A percentile compares a stretch with the other conserved stretches of the same genome.
phyloP scores from a whole-genome alignment of 2,329 filamentous ascomycete genomes.

The Fusarium domesticum region DNA sequence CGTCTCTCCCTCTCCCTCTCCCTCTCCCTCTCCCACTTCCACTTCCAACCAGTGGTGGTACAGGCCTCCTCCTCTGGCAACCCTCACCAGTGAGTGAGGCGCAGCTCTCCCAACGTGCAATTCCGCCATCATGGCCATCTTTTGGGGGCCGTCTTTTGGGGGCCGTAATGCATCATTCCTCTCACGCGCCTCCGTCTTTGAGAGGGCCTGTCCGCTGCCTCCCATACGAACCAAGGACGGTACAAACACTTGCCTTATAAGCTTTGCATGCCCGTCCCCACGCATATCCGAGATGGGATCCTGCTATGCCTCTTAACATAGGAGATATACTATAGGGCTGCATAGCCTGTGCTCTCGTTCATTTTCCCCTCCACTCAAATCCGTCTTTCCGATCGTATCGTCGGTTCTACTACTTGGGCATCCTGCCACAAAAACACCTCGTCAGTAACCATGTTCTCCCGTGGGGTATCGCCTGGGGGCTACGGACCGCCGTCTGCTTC shows the following conservation, averaged over 20 bases:
- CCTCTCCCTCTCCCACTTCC: neutral
- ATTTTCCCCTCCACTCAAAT: neutral
- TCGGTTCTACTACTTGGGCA: too few species aligned
- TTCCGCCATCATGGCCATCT: neutral
- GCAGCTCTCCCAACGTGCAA: neutral
- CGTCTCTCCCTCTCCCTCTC: neutral
- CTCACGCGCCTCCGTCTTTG: neutral
- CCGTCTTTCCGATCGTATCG: neutral
- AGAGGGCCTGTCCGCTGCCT: neutral
- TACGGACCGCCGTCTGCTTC: conserved; percentile 23
- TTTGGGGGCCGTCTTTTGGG: too few species aligned
- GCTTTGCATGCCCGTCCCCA: neutral
- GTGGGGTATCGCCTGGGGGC: neutral
- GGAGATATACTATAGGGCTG: neutral
- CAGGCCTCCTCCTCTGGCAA: neutral
- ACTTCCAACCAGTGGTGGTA: neutral
- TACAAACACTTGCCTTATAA: neutral
- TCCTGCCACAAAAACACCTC: too few species aligned
- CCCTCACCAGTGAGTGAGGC: neutral
- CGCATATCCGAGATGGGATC: neutral
- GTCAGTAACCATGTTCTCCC: neutral
- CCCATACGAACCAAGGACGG: neutral
- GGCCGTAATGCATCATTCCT: neutral
- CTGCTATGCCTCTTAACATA: neutral
- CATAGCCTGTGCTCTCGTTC: neutral